Evolutionary conservation across 805 yeast genomes (phyloP).

Genomic region (Zygotorulaspora chibaensis): DNA sequence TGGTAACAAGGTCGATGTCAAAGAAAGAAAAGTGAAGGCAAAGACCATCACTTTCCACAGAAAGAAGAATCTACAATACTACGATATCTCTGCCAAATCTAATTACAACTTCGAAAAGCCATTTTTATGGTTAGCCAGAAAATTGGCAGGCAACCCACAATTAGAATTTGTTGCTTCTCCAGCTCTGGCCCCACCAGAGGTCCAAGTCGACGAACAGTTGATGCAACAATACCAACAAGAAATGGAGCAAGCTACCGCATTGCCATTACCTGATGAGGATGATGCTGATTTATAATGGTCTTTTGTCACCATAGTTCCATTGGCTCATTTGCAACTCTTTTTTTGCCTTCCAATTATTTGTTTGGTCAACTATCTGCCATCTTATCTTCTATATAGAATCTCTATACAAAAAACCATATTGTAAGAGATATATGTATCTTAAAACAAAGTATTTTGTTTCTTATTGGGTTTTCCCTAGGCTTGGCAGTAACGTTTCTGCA

Average conservation of each 20-base stretch:
- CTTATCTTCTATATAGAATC: slow-evolving; percentile 1
- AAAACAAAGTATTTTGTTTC: not conserved
- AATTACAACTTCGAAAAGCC: slow-evolving; percentile 99
- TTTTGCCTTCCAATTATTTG: not conserved
- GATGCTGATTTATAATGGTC: slow-evolving; percentile 88
- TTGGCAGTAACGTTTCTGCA: not conserved
- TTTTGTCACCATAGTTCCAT: slow-evolving; percentile 2
- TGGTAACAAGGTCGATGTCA: slow-evolving; percentile 99
- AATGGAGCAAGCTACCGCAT: slow-evolving; percentile 98
- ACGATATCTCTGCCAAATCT: slow-evolving; percentile 99
- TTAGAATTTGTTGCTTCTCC: slow-evolving; percentile 99
- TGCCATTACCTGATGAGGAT: slow-evolving; percentile 99
- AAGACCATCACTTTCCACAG: slow-evolving; percentile 99
- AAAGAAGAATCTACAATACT: slow-evolving; percentile 99
- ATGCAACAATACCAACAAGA: slow-evolving; percentile 99
- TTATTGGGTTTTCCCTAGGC: not conserved
- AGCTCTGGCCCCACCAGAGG: slow-evolving; percentile 99
- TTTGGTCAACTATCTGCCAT: not conserved
- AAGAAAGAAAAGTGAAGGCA: slow-evolving; percentile 99
- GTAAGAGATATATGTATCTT: not conserved
- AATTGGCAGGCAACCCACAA: slow-evolving; percentile 96
- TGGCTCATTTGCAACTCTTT: not conserved
- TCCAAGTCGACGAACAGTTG: slow-evolving; percentile 90
- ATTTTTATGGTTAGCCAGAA: slow-evolving; percentile 99
- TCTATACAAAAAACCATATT: not conserved